Conservation (phyloP, 257 asterid genomes). For the Phtheirospermum japonicum region DNA sequence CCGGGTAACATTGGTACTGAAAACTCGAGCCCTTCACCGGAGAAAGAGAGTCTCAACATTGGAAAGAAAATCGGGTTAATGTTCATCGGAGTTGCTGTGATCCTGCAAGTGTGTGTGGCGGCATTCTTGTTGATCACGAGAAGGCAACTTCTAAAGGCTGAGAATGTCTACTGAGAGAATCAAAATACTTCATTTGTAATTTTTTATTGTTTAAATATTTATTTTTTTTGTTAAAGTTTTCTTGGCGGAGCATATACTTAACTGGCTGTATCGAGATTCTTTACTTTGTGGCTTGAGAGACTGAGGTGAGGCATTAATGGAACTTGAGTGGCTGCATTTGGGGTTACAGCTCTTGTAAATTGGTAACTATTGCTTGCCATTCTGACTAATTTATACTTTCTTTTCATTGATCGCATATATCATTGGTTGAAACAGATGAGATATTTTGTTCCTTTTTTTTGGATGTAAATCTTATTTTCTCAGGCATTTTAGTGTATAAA, state of each 20-base stretch:
- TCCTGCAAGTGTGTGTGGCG: conserved; percentile 55
- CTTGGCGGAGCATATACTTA: conserved; percentile 24
- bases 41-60: too few relatives aligned
- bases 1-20: background rate
- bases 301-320: conserved; percentile 25
- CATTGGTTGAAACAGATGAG: background rate
- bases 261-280: conserved; percentile 26
- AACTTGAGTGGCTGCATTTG: conserved; percentile 38
- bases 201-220: conserved; percentile 15
- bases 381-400: conserved; percentile 2
- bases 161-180: conserved; percentile 29
- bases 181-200: conserved; percentile 4
- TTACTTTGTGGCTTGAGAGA: conserved; percentile 22
- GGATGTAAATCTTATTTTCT: conserved; percentile 4
- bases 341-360: conserved; percentile 58
- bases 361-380: conserved; percentile 54
- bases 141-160: conserved; percentile 41
- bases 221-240: background rate
- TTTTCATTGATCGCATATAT: conserved; percentile 12
- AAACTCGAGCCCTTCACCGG: conserved; percentile 22
- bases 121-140: conserved; percentile 45
- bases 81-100: conserved; percentile 45
- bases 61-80: conserved; percentile 51
- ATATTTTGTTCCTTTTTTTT: background rate
- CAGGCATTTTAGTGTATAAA: too few relatives aligned